Base-by-base conservation (phyloP, 73 alveolate species). In the Blepharisma japonicum region DNA sequence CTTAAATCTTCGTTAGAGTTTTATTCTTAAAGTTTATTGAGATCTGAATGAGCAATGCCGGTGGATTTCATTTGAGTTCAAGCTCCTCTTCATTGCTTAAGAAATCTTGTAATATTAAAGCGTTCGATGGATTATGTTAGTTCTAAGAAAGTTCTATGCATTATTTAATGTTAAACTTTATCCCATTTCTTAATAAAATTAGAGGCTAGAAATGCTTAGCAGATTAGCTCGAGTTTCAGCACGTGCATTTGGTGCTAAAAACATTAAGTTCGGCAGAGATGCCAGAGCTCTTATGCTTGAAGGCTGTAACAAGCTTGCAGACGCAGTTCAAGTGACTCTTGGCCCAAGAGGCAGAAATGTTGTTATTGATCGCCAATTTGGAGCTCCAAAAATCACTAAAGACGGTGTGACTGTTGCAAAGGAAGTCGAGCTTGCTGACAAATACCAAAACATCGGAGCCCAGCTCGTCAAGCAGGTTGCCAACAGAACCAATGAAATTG, bases 371-470 rank as follows among this genome's bases (percentile, higher is more conserved):
- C 45, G 68, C 51, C 55, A 79, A 51, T 94, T 90, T 85, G 97
- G 97, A 14, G 71, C 89, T 20, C 99, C 99, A 9, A 92, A 90
- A 81, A 90, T 94, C 74, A 92, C 98, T 14, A 94, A 94, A 86
- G 99, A 94, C 82, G 99, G 99, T 55, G 99, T 94, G 68, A 94
- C 99, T 18, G 98, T 94, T 21, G 99, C 99, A 51, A 94, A 90
- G 80, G 89, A 89, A 23, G 87, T 94, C 70, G 97, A 91, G 71
- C 87, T 94, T 70, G 61, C 95, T 23, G 87, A 92, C 86, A 92
- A 90, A 74, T 87, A 80, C 88, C 93, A 89, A 72, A 94, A 94
- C 79, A 78, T 94, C 61, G 99, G 99, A 1, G 99, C 99, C 50
- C 55, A 82, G 45, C 86, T 94, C 78, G 94, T 88, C 39, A 89